Conservation (phyloP, 2,329 filamentous ascomycete genomes). For the Mariannaea sp. region DNA sequence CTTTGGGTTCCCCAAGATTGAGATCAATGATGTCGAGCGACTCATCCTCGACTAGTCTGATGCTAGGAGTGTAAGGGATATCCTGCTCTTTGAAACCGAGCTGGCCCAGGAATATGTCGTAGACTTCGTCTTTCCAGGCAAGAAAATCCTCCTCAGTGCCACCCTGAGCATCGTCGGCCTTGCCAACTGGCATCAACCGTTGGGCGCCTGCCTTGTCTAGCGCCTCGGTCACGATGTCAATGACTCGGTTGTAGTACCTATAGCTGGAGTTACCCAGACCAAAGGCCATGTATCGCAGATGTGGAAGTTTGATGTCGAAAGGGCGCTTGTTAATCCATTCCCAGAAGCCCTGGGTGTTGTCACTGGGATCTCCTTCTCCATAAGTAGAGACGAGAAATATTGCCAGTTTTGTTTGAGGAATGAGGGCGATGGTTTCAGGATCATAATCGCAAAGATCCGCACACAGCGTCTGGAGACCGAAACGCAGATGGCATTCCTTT, state of each 20-base stretch:
- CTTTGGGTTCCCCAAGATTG: constrained; percentile 30
- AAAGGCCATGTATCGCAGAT: constrained; percentile 43
- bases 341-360: constrained; percentile 42
- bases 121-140: constrained; percentile 43
- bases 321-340: constrained; percentile 24
- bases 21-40: constrained; percentile 31
- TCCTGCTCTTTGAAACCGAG: constrained; percentile 28
- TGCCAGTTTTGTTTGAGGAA: constrained; percentile 33
- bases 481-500: constrained; percentile 87
- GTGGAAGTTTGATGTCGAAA: too few relatives aligned
- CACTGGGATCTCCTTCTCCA: constrained; percentile 48
- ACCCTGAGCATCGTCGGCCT: constrained; percentile 41
- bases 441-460: constrained; percentile 56
- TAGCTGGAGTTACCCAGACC: constrained; percentile 48
- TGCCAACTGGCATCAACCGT: constrained; percentile 35
- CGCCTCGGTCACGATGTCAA: constrained; percentile 36
- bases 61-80: constrained; percentile 26
- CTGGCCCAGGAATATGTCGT: constrained; percentile 23
- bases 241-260: constrained; percentile 44
- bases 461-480: constrained; percentile 88
- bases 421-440: constrained; percentile 41
- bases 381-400: constrained; percentile 46
- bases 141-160: constrained; percentile 45
- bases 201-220: constrained; percentile 36
- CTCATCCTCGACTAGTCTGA: constrained; percentile 25